Evolutionary conservation across 2,329 filamentous ascomycete species (phyloP), one percentile per base, ranked within the genome.

Genomic region (Pestalotiopsis sp.): DNA sequence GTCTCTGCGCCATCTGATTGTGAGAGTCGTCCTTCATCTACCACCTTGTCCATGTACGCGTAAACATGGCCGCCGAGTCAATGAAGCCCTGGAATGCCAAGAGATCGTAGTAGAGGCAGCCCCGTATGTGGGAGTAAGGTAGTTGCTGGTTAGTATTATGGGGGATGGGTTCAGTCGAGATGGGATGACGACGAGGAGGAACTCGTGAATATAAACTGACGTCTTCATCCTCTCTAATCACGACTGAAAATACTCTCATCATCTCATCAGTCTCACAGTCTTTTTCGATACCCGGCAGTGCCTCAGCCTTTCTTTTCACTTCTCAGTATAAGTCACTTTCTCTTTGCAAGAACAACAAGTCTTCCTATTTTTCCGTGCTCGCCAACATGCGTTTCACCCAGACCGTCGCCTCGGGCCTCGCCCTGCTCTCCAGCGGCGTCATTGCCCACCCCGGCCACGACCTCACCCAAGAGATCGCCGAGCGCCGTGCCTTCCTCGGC

Each of bases 361-460:
- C 60, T 36, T 31, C n/a, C 2, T 11, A 20, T 56, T 66, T 56
- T 66, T 66, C 20, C 56, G 31, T 52, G 23, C 49, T 9, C 59
- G 25, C 14, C 71, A 74, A 68, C 38, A 78, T 78, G 75, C 73
- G 66, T 64, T 76, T 77, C 72, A 66, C 68, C 57, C 69, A 64
- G 45, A 70, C 71, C 60, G 64, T 75, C 52, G 49, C 72, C 58
- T 68, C 73, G 27, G 71, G 68, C 68, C 41, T 75, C 49, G 70
- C 73, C 66, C 67, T 67, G 20, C 66, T 67, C 3, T 49, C 74
- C n/a, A 66, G 69, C 66, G 65, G 62, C 62, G 73, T 61, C 58
- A 41, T 72, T 20, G 83, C 83, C 23, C 84, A 88, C 69, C 85
- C 85, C 1, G 85, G 85, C 69, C 84, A 87, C 70, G 81, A 86